A percentile compares a stretch with the other conserved stretches of the same genome.
Conservation (phyloP, 2,329 filamentous ascomycete genomes). For the Reticulascus tulasneorum region DNA sequence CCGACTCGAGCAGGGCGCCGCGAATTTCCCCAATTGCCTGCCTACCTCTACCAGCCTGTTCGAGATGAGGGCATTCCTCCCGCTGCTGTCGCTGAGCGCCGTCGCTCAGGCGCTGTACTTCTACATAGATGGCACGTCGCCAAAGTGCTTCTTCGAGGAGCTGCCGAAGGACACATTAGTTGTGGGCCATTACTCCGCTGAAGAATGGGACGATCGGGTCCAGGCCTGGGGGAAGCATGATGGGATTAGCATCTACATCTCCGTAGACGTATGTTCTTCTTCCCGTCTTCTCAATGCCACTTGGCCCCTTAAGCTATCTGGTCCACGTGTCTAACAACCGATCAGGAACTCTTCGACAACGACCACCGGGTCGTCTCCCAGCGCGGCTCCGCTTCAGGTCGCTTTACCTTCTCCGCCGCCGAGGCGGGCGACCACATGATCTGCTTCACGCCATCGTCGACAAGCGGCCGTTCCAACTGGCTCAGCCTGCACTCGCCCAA, state of each 20-base stretch:
- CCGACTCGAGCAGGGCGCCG: no score
- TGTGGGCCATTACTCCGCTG: slow-evolving; percentile 84
- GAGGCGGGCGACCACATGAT: slow-evolving; percentile 94
- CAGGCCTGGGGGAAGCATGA: slow-evolving; percentile 68
- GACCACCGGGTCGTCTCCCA: slow-evolving; percentile 94
- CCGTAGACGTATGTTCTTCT: slow-evolving; percentile 65
- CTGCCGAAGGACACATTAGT: slow-evolving; percentile 96
- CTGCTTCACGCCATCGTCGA: slow-evolving; percentile 85
- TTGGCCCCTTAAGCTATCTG: slow-evolving; percentile 7
- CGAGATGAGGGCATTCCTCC: slow-evolving; percentile 57
- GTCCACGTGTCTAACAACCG: slow-evolving; percentile 3
- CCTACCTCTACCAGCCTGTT: not conserved
- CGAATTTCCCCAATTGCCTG: no score
- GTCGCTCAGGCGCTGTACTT: slow-evolving; percentile 85
- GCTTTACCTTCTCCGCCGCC: slow-evolving; percentile 93
- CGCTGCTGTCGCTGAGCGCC: slow-evolving; percentile 62
- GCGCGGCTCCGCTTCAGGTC: slow-evolving; percentile 68
- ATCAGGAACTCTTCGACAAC: slow-evolving; percentile 93
- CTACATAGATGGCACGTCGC: slow-evolving; percentile 79
- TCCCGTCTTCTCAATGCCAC: not conserved
- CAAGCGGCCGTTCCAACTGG: slow-evolving; percentile 67
- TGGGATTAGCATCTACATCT: slow-evolving; percentile 80
- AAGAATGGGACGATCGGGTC: slow-evolving; percentile 73
- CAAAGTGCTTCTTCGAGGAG: slow-evolving; percentile 98
- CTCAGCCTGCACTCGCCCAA: slow-evolving; percentile 60